Percentiles rank a stretch among this genome's conserved stretches.
Evolutionary conservation across 352 stramenopile species (phyloP).

Genomic region (Pythium sukuiense): DNA sequence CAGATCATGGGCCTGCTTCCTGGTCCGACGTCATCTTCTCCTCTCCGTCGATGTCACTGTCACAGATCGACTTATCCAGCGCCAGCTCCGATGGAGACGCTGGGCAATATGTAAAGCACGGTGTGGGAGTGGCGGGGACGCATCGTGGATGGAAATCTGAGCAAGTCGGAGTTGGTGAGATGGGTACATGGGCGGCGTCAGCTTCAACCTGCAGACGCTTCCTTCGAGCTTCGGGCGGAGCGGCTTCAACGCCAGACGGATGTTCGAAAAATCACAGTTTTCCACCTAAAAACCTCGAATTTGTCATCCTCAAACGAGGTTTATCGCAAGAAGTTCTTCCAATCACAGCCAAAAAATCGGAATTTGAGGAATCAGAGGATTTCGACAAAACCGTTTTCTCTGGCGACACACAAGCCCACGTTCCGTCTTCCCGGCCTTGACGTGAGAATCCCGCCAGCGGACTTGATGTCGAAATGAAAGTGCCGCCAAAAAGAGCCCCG

Average conservation of each 20-base stretch:
- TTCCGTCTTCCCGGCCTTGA: not conserved
- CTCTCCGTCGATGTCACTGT: not conserved
- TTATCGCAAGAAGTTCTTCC: not conserved
- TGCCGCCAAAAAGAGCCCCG: not conserved
- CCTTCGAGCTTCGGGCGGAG: not conserved
- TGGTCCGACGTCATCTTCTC: not conserved
- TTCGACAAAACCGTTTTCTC: slow-evolving; percentile 3
- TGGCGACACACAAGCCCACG: not conserved
- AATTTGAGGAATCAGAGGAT: slow-evolving; percentile 1
- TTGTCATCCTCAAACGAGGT: too few relatives aligned
- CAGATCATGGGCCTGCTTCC: not conserved
- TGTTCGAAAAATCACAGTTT: slow-evolving; percentile 2
- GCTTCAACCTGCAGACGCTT: slow-evolving; percentile 3
- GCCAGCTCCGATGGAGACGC: not conserved
- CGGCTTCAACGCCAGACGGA: slow-evolving; percentile 1
- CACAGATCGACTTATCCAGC: not conserved
- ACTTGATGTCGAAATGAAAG: not conserved
- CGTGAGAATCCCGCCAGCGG: not conserved
- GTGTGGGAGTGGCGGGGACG: not conserved
- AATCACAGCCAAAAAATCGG: not conserved
- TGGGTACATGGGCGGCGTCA: not conserved
- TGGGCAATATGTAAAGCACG: not conserved
- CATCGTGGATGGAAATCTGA: not conserved
- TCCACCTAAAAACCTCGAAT: slow-evolving; percentile 1
- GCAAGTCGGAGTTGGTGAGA: not conserved